These are phyloP conservation scores for Aspergillus nomiae DNA, from an alignment of 2,329 filamentous ascomycete species.

Conservation along the genomic window DNA sequence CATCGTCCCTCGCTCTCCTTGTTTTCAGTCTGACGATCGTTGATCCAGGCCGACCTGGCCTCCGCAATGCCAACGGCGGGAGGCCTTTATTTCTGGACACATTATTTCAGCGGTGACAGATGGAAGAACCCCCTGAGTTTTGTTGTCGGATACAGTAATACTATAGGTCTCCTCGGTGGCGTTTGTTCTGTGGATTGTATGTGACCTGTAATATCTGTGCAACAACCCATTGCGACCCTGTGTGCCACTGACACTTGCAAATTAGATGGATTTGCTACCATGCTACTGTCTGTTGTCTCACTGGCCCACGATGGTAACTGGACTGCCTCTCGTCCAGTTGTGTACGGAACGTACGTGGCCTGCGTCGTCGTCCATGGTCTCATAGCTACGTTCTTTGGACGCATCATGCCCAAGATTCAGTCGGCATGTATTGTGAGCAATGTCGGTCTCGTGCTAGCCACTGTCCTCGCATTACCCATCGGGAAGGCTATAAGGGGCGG, in stretches of 20 bases:
- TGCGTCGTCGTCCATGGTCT: slow-evolving; percentile 58
- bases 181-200: slow-evolving; percentile 63
- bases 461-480: slow-evolving; percentile 59
- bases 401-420: slow-evolving; percentile 62
- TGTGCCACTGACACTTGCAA: background rate
- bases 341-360: slow-evolving; percentile 61
- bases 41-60: slow-evolving; percentile 49
- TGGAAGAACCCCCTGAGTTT: slow-evolving; percentile 62
- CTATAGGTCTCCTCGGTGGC: slow-evolving; percentile 61
- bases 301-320: slow-evolving; percentile 59
- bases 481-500: slow-evolving; percentile 41
- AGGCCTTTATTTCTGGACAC: slow-evolving; percentile 62
- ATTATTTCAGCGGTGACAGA: slow-evolving; percentile 58
- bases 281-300: slow-evolving; percentile 56
- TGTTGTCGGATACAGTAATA: slow-evolving; percentile 64
- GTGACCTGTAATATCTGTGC: slow-evolving; percentile 2
- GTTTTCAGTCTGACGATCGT: background rate
- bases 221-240: slow-evolving; percentile 35
- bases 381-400: slow-evolving; percentile 55
- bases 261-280: slow-evolving; percentile 24
- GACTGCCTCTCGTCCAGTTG: slow-evolving; percentile 56
- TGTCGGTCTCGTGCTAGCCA: slow-evolving; percentile 56
- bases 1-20: slow-evolving; percentile 7
- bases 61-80: slow-evolving; percentile 61
- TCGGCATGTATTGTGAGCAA: slow-evolving; percentile 59